Evolutionary conservation across 163 green algal genomes (phyloP).

Genomic region (Prototheca stagnorum): DNA sequence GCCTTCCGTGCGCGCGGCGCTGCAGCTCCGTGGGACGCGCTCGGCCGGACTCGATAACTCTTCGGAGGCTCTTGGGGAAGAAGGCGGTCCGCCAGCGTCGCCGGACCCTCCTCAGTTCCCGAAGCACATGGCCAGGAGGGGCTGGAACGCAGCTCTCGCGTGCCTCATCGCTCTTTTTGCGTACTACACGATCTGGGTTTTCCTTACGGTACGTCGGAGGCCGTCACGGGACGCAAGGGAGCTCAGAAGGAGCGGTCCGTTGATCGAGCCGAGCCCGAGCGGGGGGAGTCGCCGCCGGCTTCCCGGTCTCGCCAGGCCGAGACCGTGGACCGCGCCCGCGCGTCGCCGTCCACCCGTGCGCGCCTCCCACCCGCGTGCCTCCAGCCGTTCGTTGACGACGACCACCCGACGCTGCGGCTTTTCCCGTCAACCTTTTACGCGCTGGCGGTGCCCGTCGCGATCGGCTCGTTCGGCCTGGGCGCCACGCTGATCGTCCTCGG

Average conservation of each 20-base stretch:
- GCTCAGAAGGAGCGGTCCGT: too few relatives aligned
- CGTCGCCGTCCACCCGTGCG: background rate
- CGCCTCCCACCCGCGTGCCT: background rate
- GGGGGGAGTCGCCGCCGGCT: too few relatives aligned
- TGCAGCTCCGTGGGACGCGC: background rate
- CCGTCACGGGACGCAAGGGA: background rate
- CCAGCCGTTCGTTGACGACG: conserved; percentile 20
- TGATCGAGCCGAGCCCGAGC: too few relatives aligned
- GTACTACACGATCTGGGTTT: conserved; percentile 19
- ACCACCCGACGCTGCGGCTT: conserved; percentile 5
- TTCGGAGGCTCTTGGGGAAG: background rate
- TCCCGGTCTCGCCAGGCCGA: background rate
- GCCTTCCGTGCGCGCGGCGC: background rate
- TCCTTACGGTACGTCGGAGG: conserved; percentile 6
- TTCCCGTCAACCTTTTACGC: conserved; percentile 11
- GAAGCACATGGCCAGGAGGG: background rate
- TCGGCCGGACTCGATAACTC: background rate
- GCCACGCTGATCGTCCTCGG: conserved; percentile 9
- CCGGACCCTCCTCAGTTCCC: background rate
- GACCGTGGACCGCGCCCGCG: background rate
- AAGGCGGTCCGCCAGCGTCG: background rate
- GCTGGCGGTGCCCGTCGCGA: conserved; percentile 6
- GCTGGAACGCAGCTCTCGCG: background rate
- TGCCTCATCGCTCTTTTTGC: conserved; percentile 1
- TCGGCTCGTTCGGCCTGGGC: conserved; percentile 4